phyloP scores from a whole-genome alignment of 345 rosid genomes.

The Lenwebbia sp. region DNA sequence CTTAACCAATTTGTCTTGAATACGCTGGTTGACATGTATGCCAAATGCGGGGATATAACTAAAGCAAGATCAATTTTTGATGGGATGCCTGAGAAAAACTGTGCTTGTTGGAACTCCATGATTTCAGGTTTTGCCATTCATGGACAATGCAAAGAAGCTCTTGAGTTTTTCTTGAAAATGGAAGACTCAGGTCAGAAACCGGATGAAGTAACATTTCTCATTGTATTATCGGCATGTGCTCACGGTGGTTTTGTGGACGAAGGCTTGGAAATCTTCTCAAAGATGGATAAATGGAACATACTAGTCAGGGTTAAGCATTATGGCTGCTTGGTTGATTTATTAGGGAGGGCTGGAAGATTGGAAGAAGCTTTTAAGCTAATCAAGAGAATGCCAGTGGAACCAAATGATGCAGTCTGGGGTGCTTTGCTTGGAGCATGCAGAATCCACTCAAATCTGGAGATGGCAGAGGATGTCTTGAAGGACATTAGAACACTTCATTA shows the following conservation, averaged over 20 bases:
- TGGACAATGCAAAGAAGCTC: slow-evolving; percentile 50
- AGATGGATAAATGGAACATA: slow-evolving; percentile 35
- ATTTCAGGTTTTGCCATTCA: slow-evolving; percentile 55
- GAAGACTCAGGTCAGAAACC: slow-evolving; percentile 34
- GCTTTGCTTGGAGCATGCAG: slow-evolving; percentile 68
- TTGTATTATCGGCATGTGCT: slow-evolving; percentile 57
- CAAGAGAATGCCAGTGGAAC: slow-evolving; percentile 51
- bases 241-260: slow-evolving; percentile 57
- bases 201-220: slow-evolving; percentile 47
- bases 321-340: slow-evolving; percentile 65
- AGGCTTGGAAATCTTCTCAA: slow-evolving; percentile 53
- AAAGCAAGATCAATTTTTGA: slow-evolving; percentile 46
- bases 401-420: slow-evolving; percentile 61
- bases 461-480: slow-evolving; percentile 36
- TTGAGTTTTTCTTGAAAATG: slow-evolving; percentile 48
- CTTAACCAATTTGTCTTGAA: slow-evolving; percentile 46
- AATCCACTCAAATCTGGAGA: slow-evolving; percentile 33
- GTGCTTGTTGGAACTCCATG: slow-evolving; percentile 69
- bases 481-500: slow-evolving; percentile 11
- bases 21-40: slow-evolving; percentile 63
- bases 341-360: slow-evolving; percentile 59
- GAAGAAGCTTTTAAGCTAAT: slow-evolving; percentile 51
- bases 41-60: slow-evolving; percentile 63
- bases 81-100: slow-evolving; percentile 25
- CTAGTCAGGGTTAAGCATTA: slow-evolving; percentile 44